Conservation (phyloP, 768 basidiomycete genomes). For the Pulveroboletus sp. region DNA sequence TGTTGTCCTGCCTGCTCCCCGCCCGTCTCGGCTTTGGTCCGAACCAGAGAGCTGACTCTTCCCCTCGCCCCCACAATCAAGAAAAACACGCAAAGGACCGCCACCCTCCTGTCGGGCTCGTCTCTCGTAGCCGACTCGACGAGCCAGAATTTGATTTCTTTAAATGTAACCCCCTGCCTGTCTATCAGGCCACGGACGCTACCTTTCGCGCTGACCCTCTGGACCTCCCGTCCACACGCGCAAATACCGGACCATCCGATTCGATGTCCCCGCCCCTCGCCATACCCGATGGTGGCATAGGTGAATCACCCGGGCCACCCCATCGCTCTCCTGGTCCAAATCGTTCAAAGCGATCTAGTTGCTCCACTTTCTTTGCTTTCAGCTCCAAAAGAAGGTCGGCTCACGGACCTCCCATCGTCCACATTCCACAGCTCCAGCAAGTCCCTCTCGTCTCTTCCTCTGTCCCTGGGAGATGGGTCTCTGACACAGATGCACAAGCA, state of each 20-base stretch:
- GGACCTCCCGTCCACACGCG: constrained; percentile 20
- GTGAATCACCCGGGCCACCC: constrained; percentile 50
- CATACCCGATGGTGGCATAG: constrained; percentile 54
- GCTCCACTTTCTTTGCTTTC: constrained; percentile 27
- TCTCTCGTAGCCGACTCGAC: constrained; percentile 38
- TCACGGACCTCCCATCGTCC: constrained; percentile 18
- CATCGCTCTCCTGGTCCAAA: constrained; percentile 17
- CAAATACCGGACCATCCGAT: constrained; percentile 24
- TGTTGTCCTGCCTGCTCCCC: constrained; percentile 35
- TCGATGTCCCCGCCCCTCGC: constrained; percentile 39
- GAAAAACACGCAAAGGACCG: constrained; percentile 29
- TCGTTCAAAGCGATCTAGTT: constrained; percentile 43
- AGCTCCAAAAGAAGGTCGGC: constrained; percentile 22
- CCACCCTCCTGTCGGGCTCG: constrained; percentile 8
- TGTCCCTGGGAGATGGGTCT: constrained; percentile 16
- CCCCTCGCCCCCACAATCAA: neutral
- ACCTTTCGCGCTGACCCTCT: constrained; percentile 1
- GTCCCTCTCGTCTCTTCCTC: constrained; percentile 5
- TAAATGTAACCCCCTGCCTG: constrained; percentile 24
- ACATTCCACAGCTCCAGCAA: constrained; percentile 10
- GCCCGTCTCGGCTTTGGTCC: constrained; percentile 32
- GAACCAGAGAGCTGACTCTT: constrained; percentile 10
- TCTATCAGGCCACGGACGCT: constrained; percentile 23
- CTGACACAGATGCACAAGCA: constrained; percentile 2
- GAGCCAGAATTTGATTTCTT: constrained; percentile 33